A percentile compares a stretch with the other conserved stretches of the same genome.
phyloP scores from a whole-genome alignment of 768 basidiomycete genomes.

The Asterophora lycoperdoides region DNA sequence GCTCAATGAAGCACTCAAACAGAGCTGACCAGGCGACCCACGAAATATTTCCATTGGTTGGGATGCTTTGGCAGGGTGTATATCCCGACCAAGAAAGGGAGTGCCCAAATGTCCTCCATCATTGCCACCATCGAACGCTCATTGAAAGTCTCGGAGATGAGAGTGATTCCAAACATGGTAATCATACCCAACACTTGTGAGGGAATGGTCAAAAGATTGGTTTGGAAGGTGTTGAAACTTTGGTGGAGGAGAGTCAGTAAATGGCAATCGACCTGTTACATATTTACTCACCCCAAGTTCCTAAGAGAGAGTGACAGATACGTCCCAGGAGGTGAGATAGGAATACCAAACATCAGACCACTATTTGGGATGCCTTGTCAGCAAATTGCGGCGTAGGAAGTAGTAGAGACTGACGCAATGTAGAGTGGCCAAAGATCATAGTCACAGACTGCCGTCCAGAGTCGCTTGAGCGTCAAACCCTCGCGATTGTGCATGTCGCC shows the following conservation, averaged over 20 bases:
- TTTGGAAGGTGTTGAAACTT: constrained; percentile 56
- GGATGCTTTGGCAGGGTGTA: constrained; percentile 44
- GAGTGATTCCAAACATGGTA: constrained; percentile 45
- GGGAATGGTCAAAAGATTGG: constrained; percentile 60
- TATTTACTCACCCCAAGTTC: constrained; percentile 39
- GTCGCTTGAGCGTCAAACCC: constrained; percentile 42
- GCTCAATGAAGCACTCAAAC: not conserved
- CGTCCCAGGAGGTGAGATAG: constrained; percentile 40
- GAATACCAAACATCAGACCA: constrained; percentile 51
- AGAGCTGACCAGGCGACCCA: constrained; percentile 22
- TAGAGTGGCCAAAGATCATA: constrained; percentile 69
- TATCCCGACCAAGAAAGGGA: constrained; percentile 58
- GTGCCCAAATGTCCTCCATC: constrained; percentile 52
- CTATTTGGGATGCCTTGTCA: constrained; percentile 22
- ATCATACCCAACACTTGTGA: constrained; percentile 47
- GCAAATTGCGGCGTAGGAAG: no score
- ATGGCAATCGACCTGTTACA: no score
- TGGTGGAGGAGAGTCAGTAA: not conserved
- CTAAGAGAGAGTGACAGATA: constrained; percentile 60
- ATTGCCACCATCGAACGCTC: constrained; percentile 53
- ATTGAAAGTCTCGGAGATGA: constrained; percentile 49
- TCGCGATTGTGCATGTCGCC: constrained; percentile 72
- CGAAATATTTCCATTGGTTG: constrained; percentile 53
- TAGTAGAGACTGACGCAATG: constrained; percentile 36
- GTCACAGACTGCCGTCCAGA: constrained; percentile 54